These are phyloP conservation scores for Quercus dentata DNA, from an alignment of 306 rosid species.

Conservation along the genomic window DNA sequence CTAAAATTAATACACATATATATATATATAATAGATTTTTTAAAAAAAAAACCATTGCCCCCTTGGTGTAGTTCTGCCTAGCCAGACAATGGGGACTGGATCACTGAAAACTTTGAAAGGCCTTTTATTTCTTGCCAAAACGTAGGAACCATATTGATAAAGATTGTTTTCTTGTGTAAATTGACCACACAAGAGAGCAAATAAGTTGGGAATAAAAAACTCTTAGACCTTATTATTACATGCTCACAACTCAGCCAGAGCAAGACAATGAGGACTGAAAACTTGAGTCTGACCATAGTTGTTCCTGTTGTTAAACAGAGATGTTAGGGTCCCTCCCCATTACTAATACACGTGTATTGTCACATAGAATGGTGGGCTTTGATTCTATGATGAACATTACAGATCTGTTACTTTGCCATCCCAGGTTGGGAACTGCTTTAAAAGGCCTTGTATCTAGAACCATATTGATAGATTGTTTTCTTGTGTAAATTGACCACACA, in stretches of 20 bases:
- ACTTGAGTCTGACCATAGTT: slow-evolving; percentile 43
- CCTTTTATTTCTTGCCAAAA: too few species aligned
- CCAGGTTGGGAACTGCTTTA: slow-evolving; percentile 22
- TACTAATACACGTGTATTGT: slow-evolving; percentile 5
- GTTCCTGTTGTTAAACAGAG: slow-evolving; percentile 28
- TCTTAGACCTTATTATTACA: too few species aligned
- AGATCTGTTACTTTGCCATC: slow-evolving; percentile 32
- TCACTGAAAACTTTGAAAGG: too few species aligned
- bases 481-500: slow-evolving; percentile 25
- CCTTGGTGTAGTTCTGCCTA: too few species aligned
- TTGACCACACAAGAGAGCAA: too few species aligned
- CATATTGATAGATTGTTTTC: slow-evolving; percentile 5
- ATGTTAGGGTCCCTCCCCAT: slow-evolving; percentile 23
- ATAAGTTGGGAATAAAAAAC: too few species aligned
- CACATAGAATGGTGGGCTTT: slow-evolving; percentile 19
- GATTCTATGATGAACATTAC: slow-evolving; percentile 20
- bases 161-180: too few species aligned
- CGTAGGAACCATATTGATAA: too few species aligned
- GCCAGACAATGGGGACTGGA: too few species aligned
- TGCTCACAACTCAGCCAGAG: slow-evolving; percentile 17
- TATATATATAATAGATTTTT: too few species aligned
- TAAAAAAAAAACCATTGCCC: too few species aligned
- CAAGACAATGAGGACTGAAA: slow-evolving; percentile 19
- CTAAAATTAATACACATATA: too few species aligned
- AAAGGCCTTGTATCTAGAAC: slow-evolving; percentile 10